Base-by-base conservation (phyloP, 371 early-diverging fungal genomes). In the Circinella minor region DNA sequence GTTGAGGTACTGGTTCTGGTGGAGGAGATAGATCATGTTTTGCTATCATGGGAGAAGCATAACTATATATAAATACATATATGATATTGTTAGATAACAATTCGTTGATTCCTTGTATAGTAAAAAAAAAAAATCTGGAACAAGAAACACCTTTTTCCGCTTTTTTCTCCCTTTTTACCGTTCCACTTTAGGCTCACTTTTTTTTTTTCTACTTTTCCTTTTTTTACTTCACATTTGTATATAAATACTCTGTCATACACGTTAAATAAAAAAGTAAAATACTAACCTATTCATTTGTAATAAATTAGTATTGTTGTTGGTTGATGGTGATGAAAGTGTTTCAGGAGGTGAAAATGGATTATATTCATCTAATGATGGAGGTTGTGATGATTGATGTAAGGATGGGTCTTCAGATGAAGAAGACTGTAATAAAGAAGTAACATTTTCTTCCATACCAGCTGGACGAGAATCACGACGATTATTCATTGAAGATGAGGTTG, bases 231-330 rank as follows among this genome's bases (percentile, higher is more conserved):
- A 27, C 27, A 27, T 27, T 27, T 27, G 1, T 27, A 27, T 27
- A 27, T 27, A 27, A 27, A 55, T 55, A 15, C 54, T 66, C 54
- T 57, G 37, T 66, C 55, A 55, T 14, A 39, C 57, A 55, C 57
- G 43, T 47, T 47, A 46, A 37, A 66, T 34, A 48, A 36, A 34
- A 27, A 48, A 36, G 8, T 20, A 54, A 15, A 46, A 15, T 49
- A 27, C n/a, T 34, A 14, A 70, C 70, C 70, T 70, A n/a, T 55
- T 59, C 60, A 70, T 63, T 55, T 57, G 70, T 18, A 71, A 38
- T 65, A 71, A 66, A 1, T 66, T 66, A 14, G 59, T 55, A 7
- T 34, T 51, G n/a, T 60, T 49, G 11, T 61, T 17, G 9, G 60
- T 49, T 4, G 68, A 68, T 36, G 63, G 57, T 46, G 66, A 65